Percentiles rank a stretch among this genome's conserved stretches.
Evolutionary conservation across 2,329 filamentous ascomycete species (phyloP).

Genomic region (Exserohilum turcica): DNA sequence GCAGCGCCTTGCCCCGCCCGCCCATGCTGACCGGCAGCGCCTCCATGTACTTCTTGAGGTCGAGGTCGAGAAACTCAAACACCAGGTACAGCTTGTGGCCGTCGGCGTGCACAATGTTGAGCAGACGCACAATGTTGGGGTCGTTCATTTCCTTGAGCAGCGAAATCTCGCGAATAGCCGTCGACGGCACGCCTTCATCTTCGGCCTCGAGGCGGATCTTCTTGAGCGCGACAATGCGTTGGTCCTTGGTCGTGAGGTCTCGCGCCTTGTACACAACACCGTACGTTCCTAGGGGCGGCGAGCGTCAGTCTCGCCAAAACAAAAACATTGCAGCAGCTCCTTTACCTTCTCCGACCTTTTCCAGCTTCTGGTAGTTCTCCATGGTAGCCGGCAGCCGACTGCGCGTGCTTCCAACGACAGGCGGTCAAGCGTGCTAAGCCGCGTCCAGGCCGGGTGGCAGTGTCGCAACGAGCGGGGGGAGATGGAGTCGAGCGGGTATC

Average conservation of each 20-base stretch:
- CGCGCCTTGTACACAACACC: slow-evolving; percentile 94
- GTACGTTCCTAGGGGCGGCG: slow-evolving; percentile 72
- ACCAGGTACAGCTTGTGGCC: slow-evolving; percentile 95
- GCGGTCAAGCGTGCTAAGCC: slow-evolving; percentile 24
- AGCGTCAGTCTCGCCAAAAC: slow-evolving; percentile 9
- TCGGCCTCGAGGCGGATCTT: slow-evolving; percentile 95
- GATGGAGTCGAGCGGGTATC: background rate
- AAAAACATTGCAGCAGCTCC: background rate
- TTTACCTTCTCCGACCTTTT: slow-evolving; percentile 93
- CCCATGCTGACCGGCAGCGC: slow-evolving; percentile 82
- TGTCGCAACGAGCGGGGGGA: slow-evolving; percentile 3
- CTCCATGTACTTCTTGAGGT: slow-evolving; percentile 97
- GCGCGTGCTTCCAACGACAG: slow-evolving; percentile 25
- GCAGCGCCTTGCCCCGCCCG: slow-evolving; percentile 81
- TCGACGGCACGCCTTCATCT: slow-evolving; percentile 91
- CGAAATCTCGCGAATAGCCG: slow-evolving; percentile 92
- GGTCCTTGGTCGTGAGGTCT: slow-evolving; percentile 77
- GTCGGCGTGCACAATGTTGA: slow-evolving; percentile 94
- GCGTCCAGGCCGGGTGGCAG: background rate
- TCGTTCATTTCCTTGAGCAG: slow-evolving; percentile 94
- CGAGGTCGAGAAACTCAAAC: slow-evolving; percentile 87
- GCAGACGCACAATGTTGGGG: slow-evolving; percentile 82
- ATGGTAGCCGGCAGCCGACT: slow-evolving; percentile 55
- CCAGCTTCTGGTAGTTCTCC: slow-evolving; percentile 96
- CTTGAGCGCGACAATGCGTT: slow-evolving; percentile 87